Conservation (phyloP, 169 alveolate species). For the Besnoitia besnoiti region DNA sequence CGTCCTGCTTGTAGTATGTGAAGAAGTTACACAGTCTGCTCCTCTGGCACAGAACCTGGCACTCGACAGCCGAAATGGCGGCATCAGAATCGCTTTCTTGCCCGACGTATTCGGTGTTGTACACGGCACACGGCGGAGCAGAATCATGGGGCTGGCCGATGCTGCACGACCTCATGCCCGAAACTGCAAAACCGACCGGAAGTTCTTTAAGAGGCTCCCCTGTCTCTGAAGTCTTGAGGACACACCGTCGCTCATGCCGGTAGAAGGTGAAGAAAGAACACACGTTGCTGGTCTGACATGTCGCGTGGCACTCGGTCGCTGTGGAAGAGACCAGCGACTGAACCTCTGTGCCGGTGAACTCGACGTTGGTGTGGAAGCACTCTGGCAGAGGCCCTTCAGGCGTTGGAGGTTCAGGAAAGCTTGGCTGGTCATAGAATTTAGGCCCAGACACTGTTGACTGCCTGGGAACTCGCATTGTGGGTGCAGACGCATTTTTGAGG, state of each 20-base stretch:
- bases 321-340: not conserved
- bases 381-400: not conserved
- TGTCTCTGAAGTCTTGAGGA: not conserved
- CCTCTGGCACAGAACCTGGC: constrained; percentile 1
- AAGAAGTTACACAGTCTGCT: not conserved
- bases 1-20: not conserved
- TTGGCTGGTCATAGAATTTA: not conserved
- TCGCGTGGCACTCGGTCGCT: not conserved
- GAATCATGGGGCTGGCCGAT: not conserved
- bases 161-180: not conserved
- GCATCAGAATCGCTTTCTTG: not conserved
- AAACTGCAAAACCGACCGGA: not conserved
- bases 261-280: not conserved
- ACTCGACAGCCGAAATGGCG: constrained; percentile 10
- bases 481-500: constrained; percentile 32
- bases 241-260: not conserved
- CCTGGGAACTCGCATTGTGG: not conserved
- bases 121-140: not conserved
- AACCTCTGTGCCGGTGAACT: not conserved
- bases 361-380: not conserved
- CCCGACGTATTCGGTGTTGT: not conserved
- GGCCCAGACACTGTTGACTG: constrained; percentile 42
- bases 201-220: not conserved
- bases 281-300: not conserved
- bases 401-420: not conserved